Conservation (phyloP, 768 basidiomycete species). For the Kwoniella shandongensis region DNA sequence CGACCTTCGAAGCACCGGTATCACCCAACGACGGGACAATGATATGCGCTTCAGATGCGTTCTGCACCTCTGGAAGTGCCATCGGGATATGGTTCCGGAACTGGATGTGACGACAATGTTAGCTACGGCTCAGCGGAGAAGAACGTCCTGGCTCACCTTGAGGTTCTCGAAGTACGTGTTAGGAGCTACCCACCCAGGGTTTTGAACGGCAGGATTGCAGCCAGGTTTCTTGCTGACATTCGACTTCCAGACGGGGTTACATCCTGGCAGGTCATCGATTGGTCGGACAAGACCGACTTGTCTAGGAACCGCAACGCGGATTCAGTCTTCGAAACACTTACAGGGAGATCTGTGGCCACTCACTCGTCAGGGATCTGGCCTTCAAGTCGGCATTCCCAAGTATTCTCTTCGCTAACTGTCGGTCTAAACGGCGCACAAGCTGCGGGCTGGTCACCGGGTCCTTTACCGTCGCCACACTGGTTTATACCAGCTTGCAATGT, state of each 20-base stretch:
- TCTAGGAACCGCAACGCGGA: conserved; percentile 6
- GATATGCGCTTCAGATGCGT: conserved; percentile 1
- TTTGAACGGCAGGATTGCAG: conserved; percentile 7
- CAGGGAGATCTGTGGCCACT: too few relatives aligned
- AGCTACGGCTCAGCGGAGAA: background rate
- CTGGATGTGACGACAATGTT: background rate
- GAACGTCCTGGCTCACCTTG: conserved; percentile 24
- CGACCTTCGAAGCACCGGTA: conserved; percentile 17
- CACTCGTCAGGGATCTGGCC: conserved; percentile 42
- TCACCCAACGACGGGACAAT: conserved; percentile 24
- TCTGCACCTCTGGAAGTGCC: conserved; percentile 11
- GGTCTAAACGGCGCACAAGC: conserved; percentile 30
- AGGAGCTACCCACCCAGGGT: conserved; percentile 27
- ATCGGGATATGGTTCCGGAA: conserved; percentile 26
- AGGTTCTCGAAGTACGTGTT: conserved; percentile 38
- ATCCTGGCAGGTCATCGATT: conserved; percentile 38
- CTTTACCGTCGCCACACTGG: conserved; percentile 35
- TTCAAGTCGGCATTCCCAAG: conserved; percentile 32
- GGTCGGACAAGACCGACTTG: conserved; percentile 40
- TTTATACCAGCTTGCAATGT: conserved; percentile 28
- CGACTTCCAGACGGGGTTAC: conserved; percentile 41
- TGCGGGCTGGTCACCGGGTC: conserved; percentile 24
- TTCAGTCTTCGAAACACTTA: too few relatives aligned
- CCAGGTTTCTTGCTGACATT: conserved; percentile 26
- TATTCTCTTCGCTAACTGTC: conserved; percentile 10